Evolutionary conservation across 345 rosid genomes (phyloP).

Genomic region (Eucalyptus guilfoylei): DNA sequence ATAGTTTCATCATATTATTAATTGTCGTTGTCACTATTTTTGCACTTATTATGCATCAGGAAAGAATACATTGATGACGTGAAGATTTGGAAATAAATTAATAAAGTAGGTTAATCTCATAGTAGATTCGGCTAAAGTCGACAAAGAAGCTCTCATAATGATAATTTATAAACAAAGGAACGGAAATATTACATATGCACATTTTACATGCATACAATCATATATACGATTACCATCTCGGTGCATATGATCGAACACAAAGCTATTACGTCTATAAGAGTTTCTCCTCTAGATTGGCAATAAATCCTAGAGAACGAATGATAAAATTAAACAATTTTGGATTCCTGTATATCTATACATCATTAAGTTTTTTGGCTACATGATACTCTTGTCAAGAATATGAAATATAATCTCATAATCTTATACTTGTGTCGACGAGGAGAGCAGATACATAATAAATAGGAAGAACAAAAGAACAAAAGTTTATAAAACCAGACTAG

Average conservation of each 20-base stretch:
- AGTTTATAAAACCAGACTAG: neutral
- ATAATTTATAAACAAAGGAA: too few relatives aligned
- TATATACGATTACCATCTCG: neutral
- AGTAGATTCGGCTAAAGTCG: too few relatives aligned
- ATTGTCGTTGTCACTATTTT: too few relatives aligned
- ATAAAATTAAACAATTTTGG: too few relatives aligned
- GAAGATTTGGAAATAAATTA: neutral
- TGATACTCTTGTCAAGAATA: neutral
- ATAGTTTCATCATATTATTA: too few relatives aligned
- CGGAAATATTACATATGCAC: neutral
- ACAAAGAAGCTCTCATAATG: too few relatives aligned
- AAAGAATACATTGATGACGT: neutral
- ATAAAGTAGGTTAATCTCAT: neutral
- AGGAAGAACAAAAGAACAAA: neutral
- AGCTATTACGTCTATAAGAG: neutral
- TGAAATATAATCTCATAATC: neutral
- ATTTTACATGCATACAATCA: neutral
- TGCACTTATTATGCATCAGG: neutral
- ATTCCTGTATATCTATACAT: neutral
- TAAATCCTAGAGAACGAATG: neutral
- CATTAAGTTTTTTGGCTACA: neutral
- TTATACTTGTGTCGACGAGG: too few relatives aligned
- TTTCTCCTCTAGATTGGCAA: too few relatives aligned
- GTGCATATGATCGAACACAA: neutral
- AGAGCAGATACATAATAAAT: neutral